Conservation (phyloP, 257 asterid species). For the Voacanga thouarsii region DNA sequence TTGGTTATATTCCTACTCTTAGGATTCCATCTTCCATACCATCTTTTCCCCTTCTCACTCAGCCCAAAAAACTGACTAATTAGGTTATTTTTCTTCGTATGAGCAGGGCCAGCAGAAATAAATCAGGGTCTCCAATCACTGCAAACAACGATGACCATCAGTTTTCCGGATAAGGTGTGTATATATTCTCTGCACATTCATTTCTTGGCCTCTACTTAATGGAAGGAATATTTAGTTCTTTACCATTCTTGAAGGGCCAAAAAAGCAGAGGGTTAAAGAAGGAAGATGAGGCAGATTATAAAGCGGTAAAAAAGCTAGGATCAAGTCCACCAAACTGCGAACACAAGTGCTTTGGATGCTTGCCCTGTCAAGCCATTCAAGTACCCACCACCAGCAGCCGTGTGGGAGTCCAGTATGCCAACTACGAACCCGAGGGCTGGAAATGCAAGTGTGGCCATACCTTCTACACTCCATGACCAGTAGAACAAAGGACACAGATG, state of each 20-base stretch:
- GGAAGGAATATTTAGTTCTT: not conserved
- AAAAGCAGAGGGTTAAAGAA: not conserved
- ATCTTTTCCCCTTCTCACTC: not conserved
- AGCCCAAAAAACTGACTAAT: not conserved
- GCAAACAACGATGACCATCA: constrained; percentile 11
- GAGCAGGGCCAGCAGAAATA: constrained; percentile 13
- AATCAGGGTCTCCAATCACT: constrained; percentile 6
- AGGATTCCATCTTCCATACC: not conserved
- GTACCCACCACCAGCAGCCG: constrained; percentile 42
- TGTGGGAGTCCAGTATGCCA: constrained; percentile 54
- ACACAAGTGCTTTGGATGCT: constrained; percentile 83
- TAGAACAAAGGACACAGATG: not conserved
- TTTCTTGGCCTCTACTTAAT: not conserved
- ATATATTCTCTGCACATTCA: not conserved
- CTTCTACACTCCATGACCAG: constrained; percentile 52
- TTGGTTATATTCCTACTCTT: too few species aligned
- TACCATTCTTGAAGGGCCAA: not conserved
- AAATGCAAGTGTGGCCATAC: constrained; percentile 91
- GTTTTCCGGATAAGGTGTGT: constrained; percentile 35
- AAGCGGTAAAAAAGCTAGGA: constrained; percentile 45
- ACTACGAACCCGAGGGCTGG: constrained; percentile 95
- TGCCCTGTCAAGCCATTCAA: constrained; percentile 81
- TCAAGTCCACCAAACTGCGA: constrained; percentile 84
- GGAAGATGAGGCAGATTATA: constrained; percentile 8
- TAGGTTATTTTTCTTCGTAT: not conserved